Conservation (phyloP, 345 rosid genomes). For the Dimocarpus longan region DNA sequence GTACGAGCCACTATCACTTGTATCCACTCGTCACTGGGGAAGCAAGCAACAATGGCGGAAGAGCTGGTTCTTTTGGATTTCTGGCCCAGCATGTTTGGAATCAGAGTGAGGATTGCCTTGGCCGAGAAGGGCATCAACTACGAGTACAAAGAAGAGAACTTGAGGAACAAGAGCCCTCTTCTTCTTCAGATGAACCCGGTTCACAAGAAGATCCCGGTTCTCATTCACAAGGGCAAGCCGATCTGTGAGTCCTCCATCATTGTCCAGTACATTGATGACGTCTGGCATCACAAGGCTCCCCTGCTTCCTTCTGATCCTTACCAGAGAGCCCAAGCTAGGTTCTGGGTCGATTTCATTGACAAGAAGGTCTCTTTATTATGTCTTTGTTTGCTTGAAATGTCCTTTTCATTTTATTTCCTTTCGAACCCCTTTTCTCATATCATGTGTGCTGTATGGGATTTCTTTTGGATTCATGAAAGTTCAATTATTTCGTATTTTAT, state of each 20-base stretch:
- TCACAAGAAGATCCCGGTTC: constrained; percentile 24
- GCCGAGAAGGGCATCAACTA: constrained; percentile 29
- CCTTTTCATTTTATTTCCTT: neutral
- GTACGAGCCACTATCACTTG: too few relatives aligned
- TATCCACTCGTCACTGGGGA: too few relatives aligned
- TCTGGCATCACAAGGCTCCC: constrained; percentile 14
- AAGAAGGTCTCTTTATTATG: constrained; percentile 25
- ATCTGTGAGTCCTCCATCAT: constrained; percentile 22
- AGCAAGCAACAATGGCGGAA: neutral
- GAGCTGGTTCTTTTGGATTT: constrained; percentile 31
- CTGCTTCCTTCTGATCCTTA: constrained; percentile 34
- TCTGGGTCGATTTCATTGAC: constrained; percentile 39
- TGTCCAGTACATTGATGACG: constrained; percentile 22
- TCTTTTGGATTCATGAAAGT: neutral
- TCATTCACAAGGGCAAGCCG: constrained; percentile 10
- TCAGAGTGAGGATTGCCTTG: constrained; percentile 33
- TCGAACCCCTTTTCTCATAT: too few relatives aligned
- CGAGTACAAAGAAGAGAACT: constrained; percentile 30
- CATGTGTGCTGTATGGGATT: neutral
- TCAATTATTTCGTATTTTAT: too few relatives aligned
- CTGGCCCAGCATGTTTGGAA: constrained; percentile 40
- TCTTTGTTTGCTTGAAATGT: too few relatives aligned
- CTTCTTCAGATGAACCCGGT: constrained; percentile 34
- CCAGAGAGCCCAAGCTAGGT: constrained; percentile 31
- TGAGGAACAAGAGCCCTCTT: constrained; percentile 32